Evolutionary conservation across 1,139 yeast species (phyloP), one percentile per base, ranked within the genome.

Genomic region (Suhomyces coccinellae): DNA sequence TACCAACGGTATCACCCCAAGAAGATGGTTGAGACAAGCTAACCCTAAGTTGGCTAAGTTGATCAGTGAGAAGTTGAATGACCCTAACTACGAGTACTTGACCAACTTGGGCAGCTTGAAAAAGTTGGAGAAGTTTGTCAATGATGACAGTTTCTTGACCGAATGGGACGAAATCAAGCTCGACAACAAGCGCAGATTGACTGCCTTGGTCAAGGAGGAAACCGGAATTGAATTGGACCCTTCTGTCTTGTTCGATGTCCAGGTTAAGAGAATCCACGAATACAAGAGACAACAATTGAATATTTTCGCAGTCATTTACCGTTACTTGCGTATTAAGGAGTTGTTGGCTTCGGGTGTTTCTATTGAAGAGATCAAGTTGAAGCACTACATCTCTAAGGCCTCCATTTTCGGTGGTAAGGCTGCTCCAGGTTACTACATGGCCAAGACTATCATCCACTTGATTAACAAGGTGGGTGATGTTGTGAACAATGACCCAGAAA

Each of bases 391-490:
- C 50, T 83, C 96, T 47, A 86, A 87, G 63, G 95, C 87, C 44
- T 79, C 84, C 31, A 79, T 90, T 49, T 84, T 90, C 65, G 97
- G 97, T 54, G 97, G 98, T 63, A 90, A 90, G 69, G 87, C 96
- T 46, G 97, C 98, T 11, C 97, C 98, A 17, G 97, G 97, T 52
- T 91, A 90, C 67, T 90, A 87, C 72, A 87, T 90, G 83, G 97
- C 97, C 51, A 90, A 90, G 70, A 79, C 87, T 47, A 87, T 91
- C 58, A 90, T 90, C 62, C 89, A 89, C 66, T 76, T 90, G 66
- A 80, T 90, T 60, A 89, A 87, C 65, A 71, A 86, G 46, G 97
- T 89, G 33, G 86, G 89, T 30, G 82, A 80, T 9, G 93, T 88
- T 40, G 82, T 90, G 52, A 90, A 90, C 68, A 79, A 77, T 51